These are phyloP conservation scores for Pythium myriotylum DNA, from an alignment of 352 stramenopile genomes.

Conservation along the genomic window DNA sequence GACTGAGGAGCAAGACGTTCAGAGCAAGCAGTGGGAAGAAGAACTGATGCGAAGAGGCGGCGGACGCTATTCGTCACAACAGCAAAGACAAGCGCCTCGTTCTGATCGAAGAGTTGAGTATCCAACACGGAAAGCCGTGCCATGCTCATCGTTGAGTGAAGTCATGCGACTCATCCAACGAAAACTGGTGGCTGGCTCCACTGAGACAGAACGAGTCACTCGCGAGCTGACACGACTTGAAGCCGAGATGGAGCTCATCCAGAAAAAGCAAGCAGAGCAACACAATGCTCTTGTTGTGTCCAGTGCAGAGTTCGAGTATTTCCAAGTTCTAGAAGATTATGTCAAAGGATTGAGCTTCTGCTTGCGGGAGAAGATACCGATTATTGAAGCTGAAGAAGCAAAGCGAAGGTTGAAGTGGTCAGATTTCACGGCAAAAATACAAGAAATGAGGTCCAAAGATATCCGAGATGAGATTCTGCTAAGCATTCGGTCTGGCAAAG, in stretches of 20 bases:
- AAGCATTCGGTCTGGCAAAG: not conserved
- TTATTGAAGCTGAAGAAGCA: constrained; percentile 52
- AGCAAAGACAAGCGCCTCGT: constrained; percentile 1
- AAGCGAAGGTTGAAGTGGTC: constrained; percentile 30
- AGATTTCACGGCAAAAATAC: constrained; percentile 3
- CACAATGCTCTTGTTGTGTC: constrained; percentile 48
- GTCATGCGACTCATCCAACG: constrained; percentile 59
- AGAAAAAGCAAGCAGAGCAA: constrained; percentile 47
- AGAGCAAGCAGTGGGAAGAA: constrained; percentile 69
- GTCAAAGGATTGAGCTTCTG: constrained; percentile 77
- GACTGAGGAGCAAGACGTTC: constrained; percentile 39
- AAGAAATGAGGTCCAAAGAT: constrained; percentile 11
- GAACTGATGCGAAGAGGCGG: constrained; percentile 72
- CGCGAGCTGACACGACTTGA: constrained; percentile 61
- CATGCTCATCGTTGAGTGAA: constrained; percentile 46
- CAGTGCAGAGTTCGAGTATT: constrained; percentile 80
- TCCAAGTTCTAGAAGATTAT: constrained; percentile 75
- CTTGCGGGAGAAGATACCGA: constrained; percentile 59
- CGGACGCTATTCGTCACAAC: constrained; percentile 34
- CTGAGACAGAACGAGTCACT: constrained; percentile 48
- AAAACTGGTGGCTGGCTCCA: constrained; percentile 41
- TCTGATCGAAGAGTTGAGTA: constrained; percentile 33
- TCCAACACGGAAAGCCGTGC: constrained; percentile 52
- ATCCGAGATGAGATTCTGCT: constrained; percentile 25
- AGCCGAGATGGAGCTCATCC: constrained; percentile 45